Conservation (phyloP, 306 rosid genomes). For the Sicyos baderoa region DNA sequence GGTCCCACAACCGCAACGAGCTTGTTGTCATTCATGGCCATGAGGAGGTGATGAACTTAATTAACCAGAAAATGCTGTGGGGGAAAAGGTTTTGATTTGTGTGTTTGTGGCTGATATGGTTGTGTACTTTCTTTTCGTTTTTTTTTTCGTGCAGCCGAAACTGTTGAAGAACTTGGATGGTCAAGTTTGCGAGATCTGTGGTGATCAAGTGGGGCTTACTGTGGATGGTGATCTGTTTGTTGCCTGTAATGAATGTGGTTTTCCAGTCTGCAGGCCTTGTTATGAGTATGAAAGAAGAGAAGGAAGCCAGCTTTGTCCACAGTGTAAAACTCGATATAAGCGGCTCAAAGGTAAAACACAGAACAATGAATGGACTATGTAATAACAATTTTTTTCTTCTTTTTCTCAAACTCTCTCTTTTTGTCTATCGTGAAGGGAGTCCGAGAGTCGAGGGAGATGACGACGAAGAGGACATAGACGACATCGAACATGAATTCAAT, state of each 20-base stretch:
- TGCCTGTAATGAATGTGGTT: constrained; percentile 95
- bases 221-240: constrained; percentile 93
- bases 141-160: constrained; percentile 58
- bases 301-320: constrained; percentile 87
- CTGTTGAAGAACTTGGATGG: constrained; percentile 91
- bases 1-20: constrained; percentile 81
- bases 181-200: constrained; percentile 92
- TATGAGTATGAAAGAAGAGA: constrained; percentile 92
- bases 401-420: background rate
- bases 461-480: constrained; percentile 87
- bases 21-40: constrained; percentile 78
- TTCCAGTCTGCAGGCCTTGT: constrained; percentile 88
- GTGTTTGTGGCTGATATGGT: too few relatives aligned
- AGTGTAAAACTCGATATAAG: constrained; percentile 84
- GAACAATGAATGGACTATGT: background rate
- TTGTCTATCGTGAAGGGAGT: constrained; percentile 45
- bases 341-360: constrained; percentile 65
- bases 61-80: background rate
- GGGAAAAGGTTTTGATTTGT: background rate
- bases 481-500: constrained; percentile 86
- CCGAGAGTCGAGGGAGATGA: constrained; percentile 94
- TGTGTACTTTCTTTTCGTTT: background rate
- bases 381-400: background rate
- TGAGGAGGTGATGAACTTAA: constrained; percentile 54
- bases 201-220: constrained; percentile 81